Evolutionary conservation across 2,329 filamentous ascomycete species (phyloP).

Genomic region (Penicillium sp.): DNA sequence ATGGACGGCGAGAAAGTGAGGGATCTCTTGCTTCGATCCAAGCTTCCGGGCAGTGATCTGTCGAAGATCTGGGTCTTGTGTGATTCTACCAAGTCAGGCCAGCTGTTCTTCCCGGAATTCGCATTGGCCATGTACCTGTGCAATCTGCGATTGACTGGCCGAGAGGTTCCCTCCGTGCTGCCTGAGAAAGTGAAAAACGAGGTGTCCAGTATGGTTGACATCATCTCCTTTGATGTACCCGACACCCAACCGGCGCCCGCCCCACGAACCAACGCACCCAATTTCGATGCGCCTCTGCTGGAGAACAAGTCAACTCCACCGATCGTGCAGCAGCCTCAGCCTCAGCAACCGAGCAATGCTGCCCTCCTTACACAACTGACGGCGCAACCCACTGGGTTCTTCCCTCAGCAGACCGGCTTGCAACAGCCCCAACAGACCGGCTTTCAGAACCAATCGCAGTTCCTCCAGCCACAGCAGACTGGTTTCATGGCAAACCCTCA

Average conservation of each 20-base stretch:
- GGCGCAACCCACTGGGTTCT: conserved; percentile 52
- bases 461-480: conserved; percentile 67
- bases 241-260: conserved; percentile 64
- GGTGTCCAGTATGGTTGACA: conserved; percentile 99
- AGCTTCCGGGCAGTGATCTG: conserved; percentile 80
- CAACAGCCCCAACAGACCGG: conserved; percentile 57
- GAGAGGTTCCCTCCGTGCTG: conserved; percentile 69
- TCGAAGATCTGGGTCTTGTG: conserved; percentile 94
- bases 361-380: conserved; percentile 60
- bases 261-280: conserved; percentile 66
- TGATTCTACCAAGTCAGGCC: conserved; percentile 93
- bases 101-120: conserved; percentile 96
- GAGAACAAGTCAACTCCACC: conserved; percentile 53
- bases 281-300: conserved; percentile 60
- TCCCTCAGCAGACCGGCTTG: conserved; percentile 67
- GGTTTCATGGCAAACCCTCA: conserved; percentile 72
- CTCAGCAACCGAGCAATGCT: conserved; percentile 68
- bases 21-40: conserved; percentile 83
- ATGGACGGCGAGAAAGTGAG: conserved; percentile 91
- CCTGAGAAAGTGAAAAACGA: conserved; percentile 92
- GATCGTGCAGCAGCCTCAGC: conserved; percentile 64
- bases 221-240: conserved; percentile 89
- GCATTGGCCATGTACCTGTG: conserved; percentile 98
- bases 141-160: conserved; percentile 87
- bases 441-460: conserved; percentile 49